Conservation (phyloP, 257 asterid species). For the Capsicum baccatum region DNA sequence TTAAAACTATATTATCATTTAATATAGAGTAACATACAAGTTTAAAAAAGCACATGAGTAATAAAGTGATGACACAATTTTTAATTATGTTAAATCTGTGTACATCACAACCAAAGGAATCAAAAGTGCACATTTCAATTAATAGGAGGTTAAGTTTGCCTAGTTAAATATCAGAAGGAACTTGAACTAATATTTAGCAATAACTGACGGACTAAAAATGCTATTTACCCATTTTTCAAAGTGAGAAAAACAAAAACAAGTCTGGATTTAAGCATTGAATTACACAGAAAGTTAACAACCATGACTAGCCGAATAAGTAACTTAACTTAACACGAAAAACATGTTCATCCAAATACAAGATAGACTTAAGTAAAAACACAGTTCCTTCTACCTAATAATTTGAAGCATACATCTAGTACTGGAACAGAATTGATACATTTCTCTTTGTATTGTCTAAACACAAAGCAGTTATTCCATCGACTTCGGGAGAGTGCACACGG, state of each 20-base stretch:
- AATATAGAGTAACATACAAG: too few relatives aligned
- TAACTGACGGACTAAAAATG: neutral
- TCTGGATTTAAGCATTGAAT: neutral
- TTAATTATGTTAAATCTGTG: too few relatives aligned
- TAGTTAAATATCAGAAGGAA: too few relatives aligned
- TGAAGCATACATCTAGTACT: neutral
- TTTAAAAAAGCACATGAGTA: too few relatives aligned
- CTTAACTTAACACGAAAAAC: neutral
- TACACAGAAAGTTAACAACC: neutral
- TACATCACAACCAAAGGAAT: too few relatives aligned
- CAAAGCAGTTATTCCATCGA: neutral
- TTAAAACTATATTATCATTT: too few relatives aligned
- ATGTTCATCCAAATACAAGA: conserved; percentile 15
- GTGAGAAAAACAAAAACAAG: neutral
- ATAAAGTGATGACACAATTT: too few relatives aligned
- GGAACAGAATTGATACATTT: conserved; percentile 14
- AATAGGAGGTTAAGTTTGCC: too few relatives aligned
- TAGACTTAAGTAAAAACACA: neutral
- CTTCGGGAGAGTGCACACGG: neutral
- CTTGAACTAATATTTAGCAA: too few relatives aligned
- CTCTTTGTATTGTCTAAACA: conserved; percentile 7
- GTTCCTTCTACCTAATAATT: conserved; percentile 1
- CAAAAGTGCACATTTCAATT: too few relatives aligned
- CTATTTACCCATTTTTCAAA: neutral
- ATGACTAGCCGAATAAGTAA: neutral